phyloP scores from a whole-genome alignment of 345 rosid species.

The Theobroma cacao region DNA sequence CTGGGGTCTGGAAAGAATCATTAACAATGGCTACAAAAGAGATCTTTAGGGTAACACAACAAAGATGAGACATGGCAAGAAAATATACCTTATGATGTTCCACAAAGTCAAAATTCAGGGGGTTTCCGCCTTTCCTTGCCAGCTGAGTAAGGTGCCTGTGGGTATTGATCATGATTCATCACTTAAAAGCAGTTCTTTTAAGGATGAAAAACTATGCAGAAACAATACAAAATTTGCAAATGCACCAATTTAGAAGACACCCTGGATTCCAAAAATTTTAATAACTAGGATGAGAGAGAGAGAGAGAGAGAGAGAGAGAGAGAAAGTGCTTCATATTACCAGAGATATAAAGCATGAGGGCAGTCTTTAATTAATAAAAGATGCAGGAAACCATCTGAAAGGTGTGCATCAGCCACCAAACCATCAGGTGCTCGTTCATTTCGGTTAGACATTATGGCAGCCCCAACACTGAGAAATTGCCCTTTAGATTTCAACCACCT shows the following conservation, averaged over 20 bases:
- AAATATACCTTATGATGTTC: slow-evolving; percentile 75
- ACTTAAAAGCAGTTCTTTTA: background rate
- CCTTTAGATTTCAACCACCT: slow-evolving; percentile 73
- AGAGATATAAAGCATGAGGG: slow-evolving; percentile 71
- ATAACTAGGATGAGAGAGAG: background rate
- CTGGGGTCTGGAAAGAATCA: slow-evolving; percentile 55
- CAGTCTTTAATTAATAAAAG: slow-evolving; percentile 84
- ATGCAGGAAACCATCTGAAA: slow-evolving; percentile 90
- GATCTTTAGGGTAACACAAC: background rate
- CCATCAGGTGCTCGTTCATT: slow-evolving; percentile 96
- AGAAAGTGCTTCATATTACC: slow-evolving; percentile 45
- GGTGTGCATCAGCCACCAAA: slow-evolving; percentile 94
- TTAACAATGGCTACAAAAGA: background rate
- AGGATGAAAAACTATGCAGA: background rate
- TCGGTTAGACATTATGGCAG: slow-evolving; percentile 84
- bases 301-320: background rate
- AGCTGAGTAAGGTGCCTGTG: slow-evolving; percentile 94
- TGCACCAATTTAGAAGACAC: background rate
- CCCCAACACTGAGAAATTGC: slow-evolving; percentile 76
- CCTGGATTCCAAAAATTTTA: background rate
- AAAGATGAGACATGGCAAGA: background rate
- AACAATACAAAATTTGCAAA: background rate
- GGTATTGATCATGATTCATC: background rate
- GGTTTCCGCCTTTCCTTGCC: slow-evolving; percentile 74
- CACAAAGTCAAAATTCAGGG: slow-evolving; percentile 77